A percentile compares a stretch with the other conserved stretches of the same genome.
These are phyloP conservation scores for Mariannaea sp. DNA, from an alignment of 2,329 filamentous ascomycete genomes.

Conservation along the genomic window DNA sequence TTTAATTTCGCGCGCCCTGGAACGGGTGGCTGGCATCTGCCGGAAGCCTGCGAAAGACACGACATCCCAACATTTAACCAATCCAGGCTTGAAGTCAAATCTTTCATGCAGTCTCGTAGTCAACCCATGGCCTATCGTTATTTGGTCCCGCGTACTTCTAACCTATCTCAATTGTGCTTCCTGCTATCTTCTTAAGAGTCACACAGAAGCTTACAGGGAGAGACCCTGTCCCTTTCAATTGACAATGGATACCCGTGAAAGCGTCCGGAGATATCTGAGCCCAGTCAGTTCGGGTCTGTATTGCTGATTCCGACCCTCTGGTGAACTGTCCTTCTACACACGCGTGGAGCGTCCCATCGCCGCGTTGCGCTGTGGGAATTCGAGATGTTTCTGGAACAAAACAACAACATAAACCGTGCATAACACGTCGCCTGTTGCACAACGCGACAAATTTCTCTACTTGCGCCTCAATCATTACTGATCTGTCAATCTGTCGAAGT, in stretches of 20 bases:
- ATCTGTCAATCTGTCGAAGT: no score
- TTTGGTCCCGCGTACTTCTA: slow-evolving; percentile 17
- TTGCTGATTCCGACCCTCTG: background rate
- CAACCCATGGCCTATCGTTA: slow-evolving; percentile 11
- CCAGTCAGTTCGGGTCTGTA: background rate
- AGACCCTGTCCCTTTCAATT: slow-evolving; percentile 6
- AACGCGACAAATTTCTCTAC: background rate
- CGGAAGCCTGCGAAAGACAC: slow-evolving; percentile 1
- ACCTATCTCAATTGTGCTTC: background rate
- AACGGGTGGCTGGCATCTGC: slow-evolving; percentile 5
- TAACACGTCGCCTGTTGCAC: background rate
- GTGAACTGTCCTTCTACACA: slow-evolving; percentile 17
- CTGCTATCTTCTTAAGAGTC: slow-evolving; percentile 2
- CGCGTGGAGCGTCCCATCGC: slow-evolving; percentile 33
- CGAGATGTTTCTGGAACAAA: slow-evolving; percentile 17
- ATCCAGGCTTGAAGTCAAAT: slow-evolving; percentile 7
- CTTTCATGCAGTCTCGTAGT: background rate
- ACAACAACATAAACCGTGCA: slow-evolving; percentile 16
- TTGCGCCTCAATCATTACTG: no score
- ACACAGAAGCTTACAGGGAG: background rate
- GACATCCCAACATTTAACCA: slow-evolving; percentile 19
- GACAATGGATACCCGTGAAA: background rate
- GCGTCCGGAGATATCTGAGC: background rate
- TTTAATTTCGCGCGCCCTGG: background rate
- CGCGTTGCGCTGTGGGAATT: slow-evolving; percentile 7